These are phyloP conservation scores for Claviceps maximensis DNA, from an alignment of 2,329 filamentous ascomycete species.

Conservation along the genomic window DNA sequence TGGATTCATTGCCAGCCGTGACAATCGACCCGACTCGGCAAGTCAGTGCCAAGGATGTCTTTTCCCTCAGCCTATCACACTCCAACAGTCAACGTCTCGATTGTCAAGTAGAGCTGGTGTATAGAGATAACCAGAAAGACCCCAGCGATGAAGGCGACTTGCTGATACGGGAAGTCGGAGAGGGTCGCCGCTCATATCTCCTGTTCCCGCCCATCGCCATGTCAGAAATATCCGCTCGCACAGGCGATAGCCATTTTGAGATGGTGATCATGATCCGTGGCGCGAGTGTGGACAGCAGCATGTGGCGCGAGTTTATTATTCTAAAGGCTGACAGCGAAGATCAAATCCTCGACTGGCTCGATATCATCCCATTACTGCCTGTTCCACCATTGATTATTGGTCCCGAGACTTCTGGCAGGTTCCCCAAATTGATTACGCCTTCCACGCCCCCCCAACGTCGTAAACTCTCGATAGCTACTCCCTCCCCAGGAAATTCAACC, in stretches of 20 bases:
- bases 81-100: conserved; percentile 83
- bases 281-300: conserved; percentile 38
- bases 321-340: conserved; percentile 64
- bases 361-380: conserved; percentile 51
- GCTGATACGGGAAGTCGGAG: conserved; percentile 83
- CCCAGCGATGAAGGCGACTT: conserved; percentile 63
- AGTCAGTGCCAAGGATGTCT: conserved; percentile 81
- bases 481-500: conserved; percentile 11
- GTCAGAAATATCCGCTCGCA: conserved; percentile 63
- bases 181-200: conserved; percentile 59
- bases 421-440: conserved; percentile 10
- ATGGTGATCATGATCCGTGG: conserved; percentile 83
- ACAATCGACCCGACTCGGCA: conserved; percentile 64
- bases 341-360: conserved; percentile 73
- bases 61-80: conserved; percentile 72
- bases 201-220: conserved; percentile 80
- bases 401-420: conserved; percentile 19
- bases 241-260: conserved; percentile 55
- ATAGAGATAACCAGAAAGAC: conserved; percentile 65
- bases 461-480: conserved; percentile 11
- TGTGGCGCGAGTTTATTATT: conserved; percentile 79
- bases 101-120: conserved; percentile 76
- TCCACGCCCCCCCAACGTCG: conserved; percentile 17
- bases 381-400: conserved; percentile 28
- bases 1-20: conserved; percentile 58